phyloP scores from a whole-genome alignment of 1,284 basidiomycete genomes.

The Apiotrichum gracile region DNA sequence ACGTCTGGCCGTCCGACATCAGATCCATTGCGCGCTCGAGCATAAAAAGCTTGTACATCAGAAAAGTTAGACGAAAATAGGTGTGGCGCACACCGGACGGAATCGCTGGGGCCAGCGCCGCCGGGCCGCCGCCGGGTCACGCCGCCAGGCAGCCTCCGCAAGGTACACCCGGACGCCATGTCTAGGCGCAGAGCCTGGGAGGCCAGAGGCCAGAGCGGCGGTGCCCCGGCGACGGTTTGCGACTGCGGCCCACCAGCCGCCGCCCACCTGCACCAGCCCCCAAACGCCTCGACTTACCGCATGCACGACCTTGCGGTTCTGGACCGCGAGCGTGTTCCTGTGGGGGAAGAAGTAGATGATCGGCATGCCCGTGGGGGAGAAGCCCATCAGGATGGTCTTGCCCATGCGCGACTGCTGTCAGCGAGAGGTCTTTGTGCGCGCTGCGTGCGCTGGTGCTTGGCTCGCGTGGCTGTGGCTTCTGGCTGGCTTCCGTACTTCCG shows the following conservation, averaged over 20 bases:
- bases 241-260: too few relatives aligned
- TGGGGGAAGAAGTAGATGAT: slow-evolving; percentile 39
- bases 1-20: slow-evolving; percentile 31
- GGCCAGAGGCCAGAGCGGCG: too few relatives aligned
- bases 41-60: slow-evolving; percentile 28
- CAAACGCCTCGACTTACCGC: slow-evolving; percentile 14
- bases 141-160: too few relatives aligned
- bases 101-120: too few relatives aligned
- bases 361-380: slow-evolving; percentile 24
- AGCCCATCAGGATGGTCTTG: slow-evolving; percentile 35
- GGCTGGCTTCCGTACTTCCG: neutral
- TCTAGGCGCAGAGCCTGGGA: too few relatives aligned
- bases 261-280: neutral
- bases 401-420: slow-evolving; percentile 22
- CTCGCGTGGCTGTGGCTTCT: too few relatives aligned
- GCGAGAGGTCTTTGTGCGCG: too few relatives aligned
- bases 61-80: neutral
- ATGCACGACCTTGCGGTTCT: slow-evolving; percentile 23
- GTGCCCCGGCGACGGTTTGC: too few relatives aligned
- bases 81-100: neutral
- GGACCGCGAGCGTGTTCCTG: slow-evolving; percentile 24
- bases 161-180: too few relatives aligned
- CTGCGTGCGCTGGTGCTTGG: too few relatives aligned
- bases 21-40: slow-evolving; percentile 40
- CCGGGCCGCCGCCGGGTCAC: too few relatives aligned